Evolutionary conservation across 106 monocot genomes (phyloP).

Genomic region (Dioscorea zingiberensis): DNA sequence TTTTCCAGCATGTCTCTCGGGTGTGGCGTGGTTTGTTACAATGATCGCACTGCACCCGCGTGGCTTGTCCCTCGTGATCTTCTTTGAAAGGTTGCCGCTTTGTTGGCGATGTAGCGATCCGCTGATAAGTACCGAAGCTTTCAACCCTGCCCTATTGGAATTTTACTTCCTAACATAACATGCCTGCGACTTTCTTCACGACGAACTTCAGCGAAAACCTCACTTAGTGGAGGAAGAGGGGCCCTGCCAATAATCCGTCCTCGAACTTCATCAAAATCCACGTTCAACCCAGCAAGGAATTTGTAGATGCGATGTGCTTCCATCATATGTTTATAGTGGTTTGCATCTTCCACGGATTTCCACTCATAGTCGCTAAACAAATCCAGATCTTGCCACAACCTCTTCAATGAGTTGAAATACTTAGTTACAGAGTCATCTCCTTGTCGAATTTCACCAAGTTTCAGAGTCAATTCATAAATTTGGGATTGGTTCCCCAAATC

Average conservation of each 20-base stretch:
- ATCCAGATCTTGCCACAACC: conserved; percentile 1
- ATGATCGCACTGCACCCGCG: background rate
- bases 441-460: background rate
- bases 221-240: background rate
- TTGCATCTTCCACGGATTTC: background rate
- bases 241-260: background rate
- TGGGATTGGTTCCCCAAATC: background rate
- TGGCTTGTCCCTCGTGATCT: background rate
- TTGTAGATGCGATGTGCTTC: background rate
- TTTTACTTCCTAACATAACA: background rate
- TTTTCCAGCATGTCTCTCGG: background rate
- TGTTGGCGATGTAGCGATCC: too few relatives aligned
- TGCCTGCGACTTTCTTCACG: background rate
- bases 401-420: background rate
- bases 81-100: too few relatives aligned
- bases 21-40: conserved; percentile 1
- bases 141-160: background rate
- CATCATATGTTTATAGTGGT: background rate
- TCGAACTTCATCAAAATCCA: conserved; percentile 3
- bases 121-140: too few relatives aligned
- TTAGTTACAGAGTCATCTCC: background rate
- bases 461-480: background rate
- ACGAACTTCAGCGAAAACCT: background rate
- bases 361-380: conserved; percentile 1
- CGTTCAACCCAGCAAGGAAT: background rate